Conservation (phyloP, 2,329 filamentous ascomycete species). For the Myriosclerotinia curreyana region DNA sequence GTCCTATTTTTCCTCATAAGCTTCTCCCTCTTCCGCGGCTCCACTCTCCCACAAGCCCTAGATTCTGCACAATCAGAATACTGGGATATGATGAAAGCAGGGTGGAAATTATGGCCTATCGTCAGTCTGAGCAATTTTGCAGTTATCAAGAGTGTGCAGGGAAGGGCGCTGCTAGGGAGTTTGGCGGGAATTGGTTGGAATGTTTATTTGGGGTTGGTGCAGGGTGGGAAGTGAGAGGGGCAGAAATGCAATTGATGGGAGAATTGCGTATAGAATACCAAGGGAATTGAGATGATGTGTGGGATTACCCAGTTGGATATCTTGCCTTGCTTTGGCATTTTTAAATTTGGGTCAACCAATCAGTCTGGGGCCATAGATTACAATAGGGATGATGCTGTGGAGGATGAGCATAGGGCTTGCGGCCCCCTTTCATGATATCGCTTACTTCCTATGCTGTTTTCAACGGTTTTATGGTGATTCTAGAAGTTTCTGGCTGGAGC, state of each 20-base stretch:
- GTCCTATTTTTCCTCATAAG: slow-evolving; percentile 61
- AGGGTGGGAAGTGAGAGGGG: slow-evolving; percentile 36
- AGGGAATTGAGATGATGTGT: neutral
- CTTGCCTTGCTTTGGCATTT: neutral
- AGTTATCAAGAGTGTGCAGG: slow-evolving; percentile 65
- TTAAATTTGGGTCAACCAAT: neutral
- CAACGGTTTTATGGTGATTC: neutral
- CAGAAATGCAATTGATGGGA: no score
- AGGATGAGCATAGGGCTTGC: neutral
- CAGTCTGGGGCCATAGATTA: neutral
- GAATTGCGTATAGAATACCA: no score
- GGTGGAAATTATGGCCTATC: slow-evolving; percentile 69
- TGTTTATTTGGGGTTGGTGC: slow-evolving; percentile 68
- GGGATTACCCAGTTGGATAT: neutral
- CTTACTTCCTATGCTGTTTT: neutral
- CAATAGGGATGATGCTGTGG: neutral
- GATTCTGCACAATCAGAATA: slow-evolving; percentile 54
- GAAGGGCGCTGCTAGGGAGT: slow-evolving; percentile 67
- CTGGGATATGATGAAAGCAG: slow-evolving; percentile 62
- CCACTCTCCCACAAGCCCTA: slow-evolving; percentile 46
- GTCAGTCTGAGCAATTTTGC: slow-evolving; percentile 70
- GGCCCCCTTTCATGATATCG: neutral
- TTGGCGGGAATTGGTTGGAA: slow-evolving; percentile 72
- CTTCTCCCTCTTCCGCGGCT: slow-evolving; percentile 45
- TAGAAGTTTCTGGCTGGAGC: neutral